Evolutionary conservation across 1,139 yeast genomes (phyloP).

Genomic region (Waltiozyma sp.): DNA sequence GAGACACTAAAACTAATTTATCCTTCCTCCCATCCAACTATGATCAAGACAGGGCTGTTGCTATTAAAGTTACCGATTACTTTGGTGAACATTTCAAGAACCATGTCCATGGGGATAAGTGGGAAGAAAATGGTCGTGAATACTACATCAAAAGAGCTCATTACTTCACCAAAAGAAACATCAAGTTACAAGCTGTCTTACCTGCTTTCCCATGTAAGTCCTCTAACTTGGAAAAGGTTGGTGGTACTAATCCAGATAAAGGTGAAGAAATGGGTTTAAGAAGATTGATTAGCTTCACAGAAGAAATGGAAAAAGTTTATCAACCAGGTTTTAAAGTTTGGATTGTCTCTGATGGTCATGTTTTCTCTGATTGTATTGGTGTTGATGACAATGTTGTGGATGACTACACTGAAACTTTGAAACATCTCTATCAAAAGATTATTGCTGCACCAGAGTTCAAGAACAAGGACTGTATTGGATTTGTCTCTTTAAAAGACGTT

Average conservation of each 20-base stretch:
- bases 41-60: constrained; percentile 14
- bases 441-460: constrained; percentile 17
- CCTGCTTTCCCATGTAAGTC: constrained; percentile 62
- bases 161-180: constrained; percentile 37
- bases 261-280: constrained; percentile 30
- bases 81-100: constrained; percentile 38
- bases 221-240: constrained; percentile 43
- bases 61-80: constrained; percentile 22
- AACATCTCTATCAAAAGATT: constrained; percentile 28
- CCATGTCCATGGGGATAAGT: constrained; percentile 34
- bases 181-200: constrained; percentile 42
- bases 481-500: constrained; percentile 28
- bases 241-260: constrained; percentile 38
- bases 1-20: constrained; percentile 14
- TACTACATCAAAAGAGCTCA: constrained; percentile 31
- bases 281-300: constrained; percentile 22
- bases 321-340: constrained; percentile 44
- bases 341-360: constrained; percentile 58
- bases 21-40: constrained; percentile 5
- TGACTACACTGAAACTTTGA: constrained; percentile 33
- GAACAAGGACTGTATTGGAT: constrained; percentile 24
- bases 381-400: constrained; percentile 44
- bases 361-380: constrained; percentile 51
- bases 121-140: constrained; percentile 35
- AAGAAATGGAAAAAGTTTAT: constrained; percentile 29